A percentile compares a stretch with the other conserved stretches of the same genome.
phyloP scores from a whole-genome alignment of 768 basidiomycete species.

The Hysterangium stoloniferum region DNA sequence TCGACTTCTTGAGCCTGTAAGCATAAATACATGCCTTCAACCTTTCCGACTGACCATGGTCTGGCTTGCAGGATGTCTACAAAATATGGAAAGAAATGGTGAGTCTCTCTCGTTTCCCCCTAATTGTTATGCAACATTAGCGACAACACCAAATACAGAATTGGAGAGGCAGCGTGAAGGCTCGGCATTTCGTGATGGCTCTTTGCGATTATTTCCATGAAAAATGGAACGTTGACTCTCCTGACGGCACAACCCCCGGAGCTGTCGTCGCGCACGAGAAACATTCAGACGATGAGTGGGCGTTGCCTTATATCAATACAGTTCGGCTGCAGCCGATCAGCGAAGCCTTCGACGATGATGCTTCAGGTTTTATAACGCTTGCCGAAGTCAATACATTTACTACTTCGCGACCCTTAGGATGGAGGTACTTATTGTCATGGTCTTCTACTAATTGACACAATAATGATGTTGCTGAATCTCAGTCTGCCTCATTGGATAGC shows the following conservation, averaged over 20 bases:
- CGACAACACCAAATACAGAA: not conserved
- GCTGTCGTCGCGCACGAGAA: not conserved
- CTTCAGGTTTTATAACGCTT: slow-evolving; percentile 26
- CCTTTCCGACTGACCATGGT: not conserved
- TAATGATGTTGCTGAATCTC: not conserved
- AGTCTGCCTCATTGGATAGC: slow-evolving; percentile 26
- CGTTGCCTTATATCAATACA: slow-evolving; percentile 19
- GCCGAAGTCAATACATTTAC: slow-evolving; percentile 27
- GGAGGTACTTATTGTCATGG: slow-evolving; percentile 23
- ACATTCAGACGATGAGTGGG: slow-evolving; percentile 16
- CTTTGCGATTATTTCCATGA: slow-evolving; percentile 26
- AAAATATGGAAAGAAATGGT: slow-evolving; percentile 13
- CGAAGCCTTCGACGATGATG: slow-evolving; percentile 29
- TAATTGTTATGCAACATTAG: too few relatives aligned
- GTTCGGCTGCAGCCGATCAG: slow-evolving; percentile 18
- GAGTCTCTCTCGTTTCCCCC: not conserved
- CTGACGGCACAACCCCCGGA: too few relatives aligned
- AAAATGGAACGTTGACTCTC: too few relatives aligned
- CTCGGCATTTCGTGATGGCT: slow-evolving; percentile 23
- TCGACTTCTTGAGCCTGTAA: slow-evolving; percentile 31
- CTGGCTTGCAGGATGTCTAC: slow-evolving; percentile 2
- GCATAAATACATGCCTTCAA: slow-evolving; percentile 11
- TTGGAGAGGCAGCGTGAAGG: slow-evolving; percentile 24
- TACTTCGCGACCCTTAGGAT: slow-evolving; percentile 16
- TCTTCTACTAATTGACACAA: not conserved